Evolutionary conservation across 169 alveolate genomes (phyloP).

Genomic region (Cyclospora cayetanensis): DNA sequence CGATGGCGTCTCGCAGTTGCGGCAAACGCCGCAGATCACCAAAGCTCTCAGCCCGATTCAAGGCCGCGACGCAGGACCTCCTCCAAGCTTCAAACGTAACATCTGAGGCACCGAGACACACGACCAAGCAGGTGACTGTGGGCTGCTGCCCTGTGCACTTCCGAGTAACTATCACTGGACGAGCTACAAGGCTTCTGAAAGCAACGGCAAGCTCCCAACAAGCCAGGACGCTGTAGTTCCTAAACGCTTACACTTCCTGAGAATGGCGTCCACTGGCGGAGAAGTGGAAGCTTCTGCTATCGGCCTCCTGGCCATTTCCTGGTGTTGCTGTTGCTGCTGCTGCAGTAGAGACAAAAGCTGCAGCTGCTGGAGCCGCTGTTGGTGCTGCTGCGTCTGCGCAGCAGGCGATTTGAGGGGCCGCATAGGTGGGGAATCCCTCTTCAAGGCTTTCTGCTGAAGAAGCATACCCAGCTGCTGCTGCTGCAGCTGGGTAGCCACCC

Average conservation of each 20-base stretch:
- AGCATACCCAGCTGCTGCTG: constrained; percentile 16
- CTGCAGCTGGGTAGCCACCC: constrained; percentile 35
- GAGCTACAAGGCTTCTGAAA: too few species aligned
- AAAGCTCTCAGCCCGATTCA: constrained; percentile 44
- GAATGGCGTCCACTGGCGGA: constrained; percentile 52
- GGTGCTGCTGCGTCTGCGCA: constrained; percentile 24
- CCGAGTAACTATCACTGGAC: too few species aligned
- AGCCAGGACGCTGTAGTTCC: too few species aligned
- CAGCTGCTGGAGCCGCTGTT: constrained; percentile 54
- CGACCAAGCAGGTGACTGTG: too few species aligned
- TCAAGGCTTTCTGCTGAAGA: constrained; percentile 2
- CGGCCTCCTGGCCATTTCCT: constrained; percentile 30
- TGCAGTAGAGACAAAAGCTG: constrained; percentile 51
- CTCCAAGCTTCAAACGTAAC: constrained; percentile 45
- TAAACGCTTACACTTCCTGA: constrained; percentile 26
- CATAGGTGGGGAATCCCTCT: constrained; percentile 33
- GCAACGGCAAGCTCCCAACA: too few species aligned
- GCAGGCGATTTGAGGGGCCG: constrained; percentile 27
- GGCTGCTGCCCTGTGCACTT: too few species aligned
- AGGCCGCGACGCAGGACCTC: constrained; percentile 49
- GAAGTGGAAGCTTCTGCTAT: constrained; percentile 36
- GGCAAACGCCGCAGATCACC: constrained; percentile 54
- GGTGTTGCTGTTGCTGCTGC: constrained; percentile 55
- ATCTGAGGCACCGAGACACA: too few species aligned
- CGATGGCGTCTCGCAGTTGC: constrained; percentile 57